Evolutionary conservation across 768 basidiomycete genomes (phyloP).

Genomic region (Lentinula raphanica): DNA sequence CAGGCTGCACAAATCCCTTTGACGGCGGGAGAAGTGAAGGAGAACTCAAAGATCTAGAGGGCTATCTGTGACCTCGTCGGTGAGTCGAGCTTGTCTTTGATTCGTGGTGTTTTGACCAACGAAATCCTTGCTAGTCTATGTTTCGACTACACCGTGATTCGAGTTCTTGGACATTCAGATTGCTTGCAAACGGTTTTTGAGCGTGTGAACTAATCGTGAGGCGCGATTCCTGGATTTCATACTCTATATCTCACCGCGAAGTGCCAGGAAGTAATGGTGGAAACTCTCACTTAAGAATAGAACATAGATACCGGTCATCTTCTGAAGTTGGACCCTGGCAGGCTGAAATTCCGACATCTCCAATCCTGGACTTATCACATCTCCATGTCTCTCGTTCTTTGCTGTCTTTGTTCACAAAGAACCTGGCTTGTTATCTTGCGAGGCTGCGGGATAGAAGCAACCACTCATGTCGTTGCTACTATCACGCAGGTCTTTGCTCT

Average conservation of each 20-base stretch:
- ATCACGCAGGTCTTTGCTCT: constrained; percentile 25
- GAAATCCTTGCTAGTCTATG: neutral
- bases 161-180: too few relatives aligned
- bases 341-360: neutral
- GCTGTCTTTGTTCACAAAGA: neutral
- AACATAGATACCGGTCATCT: neutral
- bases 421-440: constrained; percentile 48
- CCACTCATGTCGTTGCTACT: too few relatives aligned
- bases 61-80: neutral
- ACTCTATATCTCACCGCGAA: neutral
- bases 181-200: neutral
- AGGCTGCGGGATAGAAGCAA: too few relatives aligned
- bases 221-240: neutral
- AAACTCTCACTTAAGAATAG: neutral
- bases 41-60: neutral
- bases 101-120: neutral
- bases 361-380: neutral
- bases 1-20: neutral
- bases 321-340: neutral
- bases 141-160: too few relatives aligned
- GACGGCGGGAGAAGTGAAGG: neutral
- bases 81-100: neutral
- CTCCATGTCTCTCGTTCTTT: neutral
- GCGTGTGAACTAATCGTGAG: neutral
- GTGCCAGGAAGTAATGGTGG: neutral